phyloP scores from a whole-genome alignment of 148 eudicot species.

The Chenopodium berlandieri region DNA sequence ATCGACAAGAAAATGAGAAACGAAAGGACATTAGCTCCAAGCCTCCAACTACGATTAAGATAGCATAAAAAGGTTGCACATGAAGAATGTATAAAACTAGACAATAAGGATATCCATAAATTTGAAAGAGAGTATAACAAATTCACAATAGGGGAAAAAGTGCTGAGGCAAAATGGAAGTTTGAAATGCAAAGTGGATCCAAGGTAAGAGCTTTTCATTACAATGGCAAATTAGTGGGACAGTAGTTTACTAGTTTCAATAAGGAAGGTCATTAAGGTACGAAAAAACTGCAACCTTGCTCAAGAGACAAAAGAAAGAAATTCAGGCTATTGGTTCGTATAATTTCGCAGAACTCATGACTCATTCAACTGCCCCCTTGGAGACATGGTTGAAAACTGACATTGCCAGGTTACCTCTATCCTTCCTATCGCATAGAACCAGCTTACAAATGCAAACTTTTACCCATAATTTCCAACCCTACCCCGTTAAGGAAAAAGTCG shows the following conservation, averaged over 20 bases:
- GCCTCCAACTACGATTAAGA: background rate
- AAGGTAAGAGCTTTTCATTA: background rate
- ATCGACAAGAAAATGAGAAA: background rate
- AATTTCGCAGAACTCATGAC: background rate
- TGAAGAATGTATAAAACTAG: background rate
- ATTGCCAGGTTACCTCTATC: background rate
- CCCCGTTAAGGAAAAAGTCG: background rate
- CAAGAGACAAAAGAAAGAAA: background rate
- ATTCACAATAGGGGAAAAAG: too few relatives aligned
- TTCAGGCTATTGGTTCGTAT: background rate
- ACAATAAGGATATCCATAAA: too few relatives aligned
- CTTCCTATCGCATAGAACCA: background rate
- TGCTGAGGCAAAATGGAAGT: background rate
- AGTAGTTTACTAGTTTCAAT: background rate
- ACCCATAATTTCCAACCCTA: background rate
- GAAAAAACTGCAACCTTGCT: background rate
- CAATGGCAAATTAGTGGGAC: background rate
- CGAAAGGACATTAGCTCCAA: background rate
- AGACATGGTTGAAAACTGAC: background rate
- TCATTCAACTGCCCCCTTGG: background rate
- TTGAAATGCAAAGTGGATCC: background rate
- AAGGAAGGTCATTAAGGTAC: background rate
- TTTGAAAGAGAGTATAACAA: background rate
- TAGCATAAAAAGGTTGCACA: background rate
- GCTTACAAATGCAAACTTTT: background rate